Base-by-base conservation (phyloP, 352 stramenopile species). In the Globisporangium cederbergense region DNA sequence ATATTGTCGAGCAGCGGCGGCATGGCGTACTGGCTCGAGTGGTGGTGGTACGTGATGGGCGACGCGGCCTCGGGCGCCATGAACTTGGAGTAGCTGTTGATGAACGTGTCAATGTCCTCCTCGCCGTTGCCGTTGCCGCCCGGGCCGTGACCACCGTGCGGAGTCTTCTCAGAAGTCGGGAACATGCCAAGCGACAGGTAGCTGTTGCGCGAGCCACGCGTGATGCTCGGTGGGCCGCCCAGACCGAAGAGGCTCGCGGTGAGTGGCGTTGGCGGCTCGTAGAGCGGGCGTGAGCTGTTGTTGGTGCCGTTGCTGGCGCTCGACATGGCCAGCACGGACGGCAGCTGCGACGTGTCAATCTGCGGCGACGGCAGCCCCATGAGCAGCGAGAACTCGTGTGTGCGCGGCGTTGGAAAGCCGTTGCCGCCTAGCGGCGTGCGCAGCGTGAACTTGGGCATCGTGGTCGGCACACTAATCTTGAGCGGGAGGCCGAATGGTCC, bases 11-110 rank as follows among this genome's bases (percentile, higher is more conserved):
- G 77, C 32, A 89, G 62, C 38, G 75, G 75, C 8, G 77, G 71
- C 11, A 76, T 55, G 20, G 71, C 73, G 59, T 83, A 86, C 46
- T 81, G 72, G 51, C 74, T 66, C 28, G 55, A 52, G 53, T 71
- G 74, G 61, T 81, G 74, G 62, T 81, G 73, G 68, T 81, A 89
- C 11, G 76, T 69, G 71, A 89, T 85, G 6, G 73, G 73, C 20
- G 73, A 79, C 10, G 73, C 67, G 1, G 58, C 62, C 43, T 67
- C 64, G 25, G 71, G 67, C 6, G 73, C 78, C 80, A 89, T 86
- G 66, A 89, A 81, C 66, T 89, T 89, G 38, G 79, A 81, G 74
- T 89, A 90, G 72, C 76, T 81, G 68, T 75, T 89, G 74, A 90
- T 87, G 62, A 90, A 86, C 22, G 78, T 64, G 45, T 88, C 71